phyloP scores from a whole-genome alignment of 257 asterid genomes.

The Scutellaria galericulata region DNA sequence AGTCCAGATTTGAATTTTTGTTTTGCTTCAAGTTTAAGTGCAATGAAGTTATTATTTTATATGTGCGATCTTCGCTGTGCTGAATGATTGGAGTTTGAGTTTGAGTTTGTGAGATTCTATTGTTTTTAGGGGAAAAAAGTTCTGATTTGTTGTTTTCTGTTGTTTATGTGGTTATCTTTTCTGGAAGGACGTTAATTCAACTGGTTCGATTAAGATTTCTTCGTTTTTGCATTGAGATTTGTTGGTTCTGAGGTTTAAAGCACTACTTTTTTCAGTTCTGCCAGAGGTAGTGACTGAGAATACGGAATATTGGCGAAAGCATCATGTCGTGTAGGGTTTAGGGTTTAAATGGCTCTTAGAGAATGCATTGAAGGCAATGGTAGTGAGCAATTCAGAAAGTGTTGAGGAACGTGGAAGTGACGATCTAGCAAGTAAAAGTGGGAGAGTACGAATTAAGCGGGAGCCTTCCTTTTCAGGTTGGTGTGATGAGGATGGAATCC shows the following conservation, averaged over 20 bases:
- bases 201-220: conserved; percentile 26
- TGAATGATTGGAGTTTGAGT: conserved; percentile 24
- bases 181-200: conserved; percentile 15
- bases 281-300: conserved; percentile 12
- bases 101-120: conserved; percentile 25
- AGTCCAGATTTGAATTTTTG: conserved; percentile 20
- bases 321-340: conserved; percentile 36
- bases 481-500: conserved; percentile 64
- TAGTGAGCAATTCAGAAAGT: conserved; percentile 51
- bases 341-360: conserved; percentile 42
- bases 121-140: conserved; percentile 1
- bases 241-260: neutral
- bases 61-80: conserved; percentile 6
- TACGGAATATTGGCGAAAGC: conserved; percentile 8
- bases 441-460: conserved; percentile 46
- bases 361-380: conserved; percentile 58
- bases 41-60: neutral
- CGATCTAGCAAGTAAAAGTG: conserved; percentile 30
- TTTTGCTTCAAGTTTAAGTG: conserved; percentile 24
- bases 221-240: conserved; percentile 9
- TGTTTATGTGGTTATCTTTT: conserved; percentile 26
- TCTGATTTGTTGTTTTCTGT: conserved; percentile 32
- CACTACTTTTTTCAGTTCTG: no score
- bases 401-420: conserved; percentile 47
- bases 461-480: conserved; percentile 81